A percentile compares a stretch with the other conserved stretches of the same genome.
Evolutionary conservation across 768 basidiomycete genomes (phyloP).

Genomic region (Suillus variegatus): DNA sequence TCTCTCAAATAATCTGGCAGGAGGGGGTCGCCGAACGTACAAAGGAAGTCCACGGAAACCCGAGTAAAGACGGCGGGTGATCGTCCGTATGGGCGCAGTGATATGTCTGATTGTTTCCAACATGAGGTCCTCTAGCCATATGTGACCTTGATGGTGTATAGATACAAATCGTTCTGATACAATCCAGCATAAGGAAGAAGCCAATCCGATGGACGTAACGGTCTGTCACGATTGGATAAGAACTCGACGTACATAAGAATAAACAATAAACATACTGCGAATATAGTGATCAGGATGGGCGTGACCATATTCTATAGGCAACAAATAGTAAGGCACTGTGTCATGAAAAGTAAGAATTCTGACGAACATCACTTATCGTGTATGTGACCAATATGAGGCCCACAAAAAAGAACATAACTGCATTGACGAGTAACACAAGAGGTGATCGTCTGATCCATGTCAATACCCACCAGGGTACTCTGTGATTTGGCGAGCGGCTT

Average conservation of each 20-base stretch:
- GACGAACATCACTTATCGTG: constrained; percentile 63
- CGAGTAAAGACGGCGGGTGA: neutral
- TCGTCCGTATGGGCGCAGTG: constrained; percentile 1
- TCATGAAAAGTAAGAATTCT: constrained; percentile 14
- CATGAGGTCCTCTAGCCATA: constrained; percentile 52
- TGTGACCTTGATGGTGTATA: constrained; percentile 47
- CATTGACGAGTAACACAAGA: constrained; percentile 79
- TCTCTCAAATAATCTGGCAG: neutral
- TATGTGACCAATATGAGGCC: constrained; percentile 79
- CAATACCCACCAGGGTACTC: constrained; percentile 60
- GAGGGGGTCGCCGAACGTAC: constrained; percentile 6
- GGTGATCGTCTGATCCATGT: constrained; percentile 89
- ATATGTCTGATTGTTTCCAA: constrained; percentile 29
- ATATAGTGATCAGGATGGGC: constrained; percentile 73
- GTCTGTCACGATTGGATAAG: constrained; percentile 22
- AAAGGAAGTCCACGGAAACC: neutral
- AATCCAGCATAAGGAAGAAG: constrained; percentile 56
- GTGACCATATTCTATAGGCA: constrained; percentile 53
- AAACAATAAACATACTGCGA: constrained; percentile 43
- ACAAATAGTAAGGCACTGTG: constrained; percentile 11
- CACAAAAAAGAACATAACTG: constrained; percentile 80
- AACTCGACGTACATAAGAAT: constrained; percentile 4
- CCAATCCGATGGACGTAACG: constrained; percentile 42
- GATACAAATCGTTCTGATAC: constrained; percentile 52
- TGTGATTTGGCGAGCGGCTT: constrained; percentile 55